phyloP scores from a whole-genome alignment of 345 rosid genomes.

The Salix purpurea region DNA sequence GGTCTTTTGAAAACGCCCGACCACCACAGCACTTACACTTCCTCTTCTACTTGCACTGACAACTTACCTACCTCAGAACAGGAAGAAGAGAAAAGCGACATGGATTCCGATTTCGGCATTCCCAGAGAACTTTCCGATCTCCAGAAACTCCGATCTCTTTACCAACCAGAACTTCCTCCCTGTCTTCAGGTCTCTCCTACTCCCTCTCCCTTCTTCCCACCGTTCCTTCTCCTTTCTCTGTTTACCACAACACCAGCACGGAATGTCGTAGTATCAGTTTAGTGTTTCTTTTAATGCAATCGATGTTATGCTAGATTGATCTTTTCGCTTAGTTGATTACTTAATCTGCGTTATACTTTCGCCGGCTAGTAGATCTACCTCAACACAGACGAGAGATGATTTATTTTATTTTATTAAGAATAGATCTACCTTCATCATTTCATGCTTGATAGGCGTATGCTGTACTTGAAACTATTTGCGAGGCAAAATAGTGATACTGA shows the following conservation, averaged over 20 bases:
- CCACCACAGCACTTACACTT: neutral
- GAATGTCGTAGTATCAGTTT: neutral
- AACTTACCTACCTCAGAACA: neutral
- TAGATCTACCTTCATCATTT: neutral
- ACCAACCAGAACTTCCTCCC: slow-evolving; percentile 85
- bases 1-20: neutral
- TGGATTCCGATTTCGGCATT: slow-evolving; percentile 97
- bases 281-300: neutral
- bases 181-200: slow-evolving; percentile 66
- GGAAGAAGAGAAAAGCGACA: slow-evolving; percentile 10
- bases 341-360: neutral
- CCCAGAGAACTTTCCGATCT: slow-evolving; percentile 89
- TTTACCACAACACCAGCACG: neutral
- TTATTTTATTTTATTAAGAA: neutral
- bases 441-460: neutral
- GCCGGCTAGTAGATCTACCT: neutral
- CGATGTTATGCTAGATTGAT: neutral
- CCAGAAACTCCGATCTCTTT: slow-evolving; percentile 73
- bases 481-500: neutral
- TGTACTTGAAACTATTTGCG: neutral
- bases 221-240: neutral
- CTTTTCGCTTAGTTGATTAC: neutral
- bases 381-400: neutral
- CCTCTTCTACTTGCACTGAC: too few relatives aligned
- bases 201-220: neutral